Percentiles rank a stretch among this genome's conserved stretches.
phyloP scores from a whole-genome alignment of 2,329 filamentous ascomycete species.

The Botrytis fragariae region DNA sequence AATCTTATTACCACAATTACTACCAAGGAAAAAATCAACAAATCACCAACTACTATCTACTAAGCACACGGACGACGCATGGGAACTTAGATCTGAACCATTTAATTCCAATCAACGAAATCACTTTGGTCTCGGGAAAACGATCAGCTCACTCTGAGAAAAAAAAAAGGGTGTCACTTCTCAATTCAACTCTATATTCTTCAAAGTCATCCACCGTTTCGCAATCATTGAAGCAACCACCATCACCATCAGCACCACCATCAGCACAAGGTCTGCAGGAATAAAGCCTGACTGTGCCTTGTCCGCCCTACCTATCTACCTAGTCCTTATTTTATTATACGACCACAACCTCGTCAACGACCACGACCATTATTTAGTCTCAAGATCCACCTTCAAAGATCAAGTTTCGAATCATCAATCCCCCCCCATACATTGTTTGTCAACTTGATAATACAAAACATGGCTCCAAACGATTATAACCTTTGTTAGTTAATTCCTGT shows the following conservation, averaged over 20 bases:
- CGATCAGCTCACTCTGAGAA: not conserved
- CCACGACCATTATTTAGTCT: not conserved
- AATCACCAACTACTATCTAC: too few species aligned
- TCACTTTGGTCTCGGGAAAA: not conserved
- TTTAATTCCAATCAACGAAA: constrained; percentile 9
- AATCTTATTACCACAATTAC: not conserved
- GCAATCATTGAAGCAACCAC: not conserved
- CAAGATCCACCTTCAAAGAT: not conserved
- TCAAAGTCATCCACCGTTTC: not conserved
- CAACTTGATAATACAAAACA: not conserved
- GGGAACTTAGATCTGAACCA: constrained; percentile 4
- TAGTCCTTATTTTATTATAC: not conserved
- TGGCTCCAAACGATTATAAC: constrained; percentile 3
- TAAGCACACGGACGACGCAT: not conserved
- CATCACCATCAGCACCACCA: not conserved
- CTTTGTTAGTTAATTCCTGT: constrained; percentile 8
- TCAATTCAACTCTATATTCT: not conserved
- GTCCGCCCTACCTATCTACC: not conserved
- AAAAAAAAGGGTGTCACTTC: not conserved
- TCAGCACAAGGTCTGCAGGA: not conserved
- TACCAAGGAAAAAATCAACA: too few species aligned
- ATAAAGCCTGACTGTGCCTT: not conserved
- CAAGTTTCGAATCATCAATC: not conserved
- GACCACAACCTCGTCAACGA: not conserved
- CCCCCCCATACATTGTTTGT: not conserved